These are phyloP conservation scores for Dactylellina cionopaga DNA, from an alignment of 2,329 filamentous ascomycete species.

Conservation along the genomic window DNA sequence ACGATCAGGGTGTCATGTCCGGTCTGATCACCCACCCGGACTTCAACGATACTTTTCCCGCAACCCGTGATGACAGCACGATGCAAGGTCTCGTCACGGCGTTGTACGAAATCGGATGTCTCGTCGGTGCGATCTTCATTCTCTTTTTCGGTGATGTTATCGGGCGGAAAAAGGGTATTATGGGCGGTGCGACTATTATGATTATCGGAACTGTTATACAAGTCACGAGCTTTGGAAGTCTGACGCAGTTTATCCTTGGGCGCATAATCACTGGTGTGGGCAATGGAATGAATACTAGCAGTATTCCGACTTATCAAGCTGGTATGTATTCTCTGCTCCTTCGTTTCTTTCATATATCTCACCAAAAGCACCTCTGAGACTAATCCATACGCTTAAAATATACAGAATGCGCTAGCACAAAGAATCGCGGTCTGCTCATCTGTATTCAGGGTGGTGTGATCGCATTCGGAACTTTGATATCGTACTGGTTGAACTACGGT, in stretches of 20 bases:
- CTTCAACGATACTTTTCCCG: constrained; percentile 66
- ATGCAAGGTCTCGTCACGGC: constrained; percentile 60
- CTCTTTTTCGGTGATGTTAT: constrained; percentile 68
- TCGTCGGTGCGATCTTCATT: constrained; percentile 65
- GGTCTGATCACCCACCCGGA: constrained; percentile 66
- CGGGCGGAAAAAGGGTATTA: constrained; percentile 68
- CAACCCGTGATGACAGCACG: constrained; percentile 62
- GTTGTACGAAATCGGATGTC: constrained; percentile 64
- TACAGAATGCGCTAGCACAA: constrained; percentile 60
- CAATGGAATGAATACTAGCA: constrained; percentile 66
- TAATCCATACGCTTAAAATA: neutral
- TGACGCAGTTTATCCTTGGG: constrained; percentile 68
- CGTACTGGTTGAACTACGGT: constrained; percentile 71
- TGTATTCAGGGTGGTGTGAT: constrained; percentile 68
- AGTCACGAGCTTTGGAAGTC: constrained; percentile 64
- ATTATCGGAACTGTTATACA: constrained; percentile 71
- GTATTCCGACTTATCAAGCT: constrained; percentile 65
- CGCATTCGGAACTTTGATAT: constrained; percentile 65
- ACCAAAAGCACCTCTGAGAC: neutral
- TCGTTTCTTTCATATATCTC: neutral
- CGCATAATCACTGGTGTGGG: constrained; percentile 67
- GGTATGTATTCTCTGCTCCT: constrained; percentile 62
- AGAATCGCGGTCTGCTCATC: constrained; percentile 70
- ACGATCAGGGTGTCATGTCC: constrained; percentile 67
- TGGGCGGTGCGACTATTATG: constrained; percentile 70